Conservation (phyloP, 2,329 filamentous ascomycete species). For the Alternaria hordeiaustralica region DNA sequence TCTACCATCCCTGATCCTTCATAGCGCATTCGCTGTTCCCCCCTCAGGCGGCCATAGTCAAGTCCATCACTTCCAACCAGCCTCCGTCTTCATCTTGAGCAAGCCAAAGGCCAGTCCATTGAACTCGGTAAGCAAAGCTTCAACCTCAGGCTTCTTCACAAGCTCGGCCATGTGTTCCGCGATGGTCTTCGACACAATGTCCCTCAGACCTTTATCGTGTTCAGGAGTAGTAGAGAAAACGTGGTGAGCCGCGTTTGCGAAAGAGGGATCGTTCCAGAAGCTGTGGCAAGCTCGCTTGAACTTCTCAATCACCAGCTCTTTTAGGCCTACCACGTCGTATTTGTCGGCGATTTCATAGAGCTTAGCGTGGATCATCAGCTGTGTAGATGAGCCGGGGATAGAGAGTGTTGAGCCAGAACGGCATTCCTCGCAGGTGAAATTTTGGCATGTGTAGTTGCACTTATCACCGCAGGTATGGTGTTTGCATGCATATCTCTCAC, state of each 20-base stretch:
- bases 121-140: not conserved
- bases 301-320: not conserved
- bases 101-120: not conserved
- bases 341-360: constrained; percentile 7
- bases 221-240: not conserved
- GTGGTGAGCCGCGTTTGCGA: not conserved
- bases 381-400: not conserved
- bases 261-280: not conserved
- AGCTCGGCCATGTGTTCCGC: not conserved
- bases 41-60: not conserved
- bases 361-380: not conserved
- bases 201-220: not conserved
- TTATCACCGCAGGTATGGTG: not conserved
- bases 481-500: too few relatives aligned
- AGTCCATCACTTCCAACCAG: not conserved
- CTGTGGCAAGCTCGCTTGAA: not conserved
- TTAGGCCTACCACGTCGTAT: not conserved
- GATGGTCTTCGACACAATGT: not conserved
- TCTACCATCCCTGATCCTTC: too few relatives aligned
- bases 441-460: fast-evolving
- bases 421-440: not conserved
- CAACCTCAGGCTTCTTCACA: not conserved
- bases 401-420: too few relatives aligned
- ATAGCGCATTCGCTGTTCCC: too few relatives aligned
- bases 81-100: not conserved